Evolutionary conservation across 306 rosid genomes (phyloP).

Genomic region (Prunus campanulata): DNA sequence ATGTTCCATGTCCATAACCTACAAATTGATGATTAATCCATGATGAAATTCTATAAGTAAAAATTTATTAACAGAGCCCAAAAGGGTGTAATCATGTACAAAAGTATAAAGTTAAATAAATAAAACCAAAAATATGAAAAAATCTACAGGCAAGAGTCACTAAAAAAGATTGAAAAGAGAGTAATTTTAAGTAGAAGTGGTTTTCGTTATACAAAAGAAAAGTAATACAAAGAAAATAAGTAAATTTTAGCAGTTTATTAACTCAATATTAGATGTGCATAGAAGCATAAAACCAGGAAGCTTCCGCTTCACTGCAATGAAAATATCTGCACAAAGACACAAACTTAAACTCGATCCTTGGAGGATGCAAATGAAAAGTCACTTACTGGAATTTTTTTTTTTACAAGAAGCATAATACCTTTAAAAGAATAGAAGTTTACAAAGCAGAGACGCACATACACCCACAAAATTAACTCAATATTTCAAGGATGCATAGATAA

Average conservation of each 20-base stretch:
- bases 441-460: too few relatives aligned
- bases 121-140: not conserved
- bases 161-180: not conserved
- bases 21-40: constrained; percentile 19
- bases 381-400: too few relatives aligned
- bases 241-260: not conserved
- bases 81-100: not conserved
- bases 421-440: too few relatives aligned
- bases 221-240: not conserved
- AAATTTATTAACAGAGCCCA: not conserved
- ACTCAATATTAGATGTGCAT: not conserved
- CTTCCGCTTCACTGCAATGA: not conserved
- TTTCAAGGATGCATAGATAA: too few relatives aligned
- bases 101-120: not conserved
- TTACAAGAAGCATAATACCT: too few relatives aligned
- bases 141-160: not conserved
- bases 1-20: constrained; percentile 98
- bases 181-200: not conserved
- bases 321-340: not conserved
- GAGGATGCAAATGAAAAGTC: too few relatives aligned
- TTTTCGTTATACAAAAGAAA: not conserved
- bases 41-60: not conserved
- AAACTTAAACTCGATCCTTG: not conserved
- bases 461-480: too few relatives aligned
- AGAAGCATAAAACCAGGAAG: not conserved